Percentiles rank a stretch among this genome's conserved stretches.
phyloP scores from a whole-genome alignment of 345 rosid species.

The Citrus reticulata region DNA sequence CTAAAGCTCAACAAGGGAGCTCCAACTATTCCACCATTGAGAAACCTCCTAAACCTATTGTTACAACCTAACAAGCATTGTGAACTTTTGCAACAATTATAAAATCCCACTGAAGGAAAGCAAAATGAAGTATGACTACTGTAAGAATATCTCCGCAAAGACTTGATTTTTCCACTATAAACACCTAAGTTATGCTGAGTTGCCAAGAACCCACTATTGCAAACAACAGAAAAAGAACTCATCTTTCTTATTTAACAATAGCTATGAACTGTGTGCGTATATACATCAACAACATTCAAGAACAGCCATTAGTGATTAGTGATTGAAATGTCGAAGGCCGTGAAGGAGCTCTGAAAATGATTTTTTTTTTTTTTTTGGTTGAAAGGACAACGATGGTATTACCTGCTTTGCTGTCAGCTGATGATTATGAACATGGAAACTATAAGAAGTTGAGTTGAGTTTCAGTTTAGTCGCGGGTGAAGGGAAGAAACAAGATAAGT shows the following conservation, averaged over 20 bases:
- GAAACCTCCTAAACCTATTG: constrained; percentile 30
- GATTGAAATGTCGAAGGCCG: neutral
- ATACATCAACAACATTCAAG: constrained; percentile 7
- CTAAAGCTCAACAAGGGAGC: constrained; percentile 26
- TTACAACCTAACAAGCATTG: constrained; percentile 29
- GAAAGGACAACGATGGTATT: neutral
- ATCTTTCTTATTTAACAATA: constrained; percentile 26
- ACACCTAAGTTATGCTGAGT: constrained; percentile 22
- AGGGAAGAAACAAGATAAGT: neutral
- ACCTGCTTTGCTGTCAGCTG: neutral
- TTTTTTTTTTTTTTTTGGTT: no score
- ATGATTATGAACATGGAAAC: neutral
- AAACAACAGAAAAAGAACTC: constrained; percentile 54
- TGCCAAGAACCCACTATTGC: constrained; percentile 46
- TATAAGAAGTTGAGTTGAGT: neutral
- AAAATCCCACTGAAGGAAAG: constrained; percentile 21
- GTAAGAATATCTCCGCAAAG: constrained; percentile 23
- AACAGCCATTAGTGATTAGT: neutral
- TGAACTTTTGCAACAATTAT: constrained; percentile 12
- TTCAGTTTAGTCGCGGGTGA: neutral
- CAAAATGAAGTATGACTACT: constrained; percentile 23
- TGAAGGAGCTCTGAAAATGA: neutral
- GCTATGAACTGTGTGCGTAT: neutral
- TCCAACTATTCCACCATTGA: constrained; percentile 24
- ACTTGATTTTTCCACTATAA: constrained; percentile 21